phyloP scores from a whole-genome alignment of 768 basidiomycete genomes.

The Leucocoprinus leucothites region DNA sequence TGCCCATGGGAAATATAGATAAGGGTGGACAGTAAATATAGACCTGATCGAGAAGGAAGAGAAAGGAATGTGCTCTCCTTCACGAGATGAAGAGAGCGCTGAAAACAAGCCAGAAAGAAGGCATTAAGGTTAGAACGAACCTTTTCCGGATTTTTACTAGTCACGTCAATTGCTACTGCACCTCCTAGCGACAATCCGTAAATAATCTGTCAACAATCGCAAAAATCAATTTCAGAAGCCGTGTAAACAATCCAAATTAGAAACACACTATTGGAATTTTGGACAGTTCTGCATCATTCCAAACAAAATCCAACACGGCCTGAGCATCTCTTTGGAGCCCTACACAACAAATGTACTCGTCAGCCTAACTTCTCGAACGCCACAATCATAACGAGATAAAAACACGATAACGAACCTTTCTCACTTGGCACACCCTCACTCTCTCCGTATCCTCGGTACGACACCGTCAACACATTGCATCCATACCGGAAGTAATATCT shows the following conservation, averaged over 20 bases:
- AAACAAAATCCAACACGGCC: conserved; percentile 68
- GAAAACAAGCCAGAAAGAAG: too few species aligned
- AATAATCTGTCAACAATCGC: conserved; percentile 42
- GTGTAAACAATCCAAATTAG: neutral
- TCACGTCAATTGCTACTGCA: conserved; percentile 83
- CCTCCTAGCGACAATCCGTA: conserved; percentile 84
- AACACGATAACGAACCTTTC: conserved; percentile 43
- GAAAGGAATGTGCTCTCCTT: too few species aligned
- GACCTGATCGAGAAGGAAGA: too few species aligned
- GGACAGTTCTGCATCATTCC: conserved; percentile 51
- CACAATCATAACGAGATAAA: neutral
- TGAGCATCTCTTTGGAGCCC: conserved; percentile 80
- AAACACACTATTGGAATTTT: conserved; percentile 20
- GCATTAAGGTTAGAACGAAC: conserved; percentile 25
- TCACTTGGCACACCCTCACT: conserved; percentile 82
- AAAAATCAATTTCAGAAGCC: neutral
- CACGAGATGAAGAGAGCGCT: too few species aligned
- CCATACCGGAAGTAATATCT: conserved; percentile 62
- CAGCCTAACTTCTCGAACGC: too few species aligned
- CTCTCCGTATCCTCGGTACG: conserved; percentile 86
- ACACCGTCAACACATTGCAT: conserved; percentile 85
- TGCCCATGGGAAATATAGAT: too few species aligned
- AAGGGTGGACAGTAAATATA: too few species aligned
- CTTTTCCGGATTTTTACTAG: conserved; percentile 61
- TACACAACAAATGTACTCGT: conserved; percentile 19